Evolutionary conservation across 257 asterid genomes (phyloP).

Genomic region (Prunella vulgaris): DNA sequence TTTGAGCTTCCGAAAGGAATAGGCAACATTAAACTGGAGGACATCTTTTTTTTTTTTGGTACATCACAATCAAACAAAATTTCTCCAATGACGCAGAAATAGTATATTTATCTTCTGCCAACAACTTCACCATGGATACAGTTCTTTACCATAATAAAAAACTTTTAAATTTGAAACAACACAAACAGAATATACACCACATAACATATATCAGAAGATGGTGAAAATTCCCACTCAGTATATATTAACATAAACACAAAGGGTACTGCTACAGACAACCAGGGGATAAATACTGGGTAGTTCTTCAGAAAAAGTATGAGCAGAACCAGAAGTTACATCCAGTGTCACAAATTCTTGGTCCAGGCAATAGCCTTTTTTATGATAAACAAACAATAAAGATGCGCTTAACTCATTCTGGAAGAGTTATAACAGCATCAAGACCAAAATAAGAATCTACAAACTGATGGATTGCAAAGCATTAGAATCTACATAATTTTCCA

Average conservation of each 20-base stretch:
- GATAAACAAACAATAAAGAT: not conserved
- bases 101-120: not conserved
- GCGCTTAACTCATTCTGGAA: not conserved
- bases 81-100: not conserved
- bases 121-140: not conserved
- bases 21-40: slow-evolving; percentile 12
- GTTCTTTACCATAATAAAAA: not conserved
- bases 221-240: slow-evolving; percentile 2
- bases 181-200: not conserved
- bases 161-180: not conserved
- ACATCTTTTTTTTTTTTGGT: not conserved
- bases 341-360: slow-evolving; percentile 1
- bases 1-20: slow-evolving; percentile 4
- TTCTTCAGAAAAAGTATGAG: slow-evolving; percentile 12
- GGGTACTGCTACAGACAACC: not conserved
- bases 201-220: not conserved
- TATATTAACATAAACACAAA: not conserved
- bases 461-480: not conserved
- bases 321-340: slow-evolving; percentile 3
- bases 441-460: slow-evolving; percentile 14
- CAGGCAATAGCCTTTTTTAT: not conserved
- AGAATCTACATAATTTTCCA: not conserved
- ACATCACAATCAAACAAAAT: not conserved
- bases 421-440: slow-evolving; percentile 2
- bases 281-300: not conserved